Base-by-base conservation (phyloP, 2,329 filamentous ascomycete species). In the Botryotinia narcissicola region DNA sequence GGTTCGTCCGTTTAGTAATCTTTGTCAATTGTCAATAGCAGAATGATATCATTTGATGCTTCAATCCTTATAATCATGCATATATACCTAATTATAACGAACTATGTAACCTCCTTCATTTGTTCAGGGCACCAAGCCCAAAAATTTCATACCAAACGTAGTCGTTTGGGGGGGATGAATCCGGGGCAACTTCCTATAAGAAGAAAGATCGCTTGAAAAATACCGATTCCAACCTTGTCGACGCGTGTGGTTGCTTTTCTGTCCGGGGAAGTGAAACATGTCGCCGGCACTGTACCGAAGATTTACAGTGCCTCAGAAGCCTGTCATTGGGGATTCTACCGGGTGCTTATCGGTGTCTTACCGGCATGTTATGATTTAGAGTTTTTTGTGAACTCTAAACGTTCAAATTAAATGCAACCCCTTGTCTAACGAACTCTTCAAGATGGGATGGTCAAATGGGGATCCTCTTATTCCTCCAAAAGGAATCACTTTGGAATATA, bases 251-350 rank as follows among this genome's bases (percentile, higher is more conserved):
- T 32, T 18, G 4, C 8, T 4, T 57, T 57, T 42, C 29, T 59
- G 12, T 57, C 51, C 51, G 66, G 66, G 51, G 66, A 69, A 69
- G 37, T 68, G 64, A 68, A 69, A 69, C 66, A 42, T 20, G 14
- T 54, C 46, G 46, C 64, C 64, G 46, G 46, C 37, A 40, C 64
- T 69, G 29, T 42, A 57, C 66, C 66, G 66, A 59, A 14, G 48
- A 69, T 57, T 42, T 42, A 29, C 66, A 57, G 8, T 32, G 10
- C 48, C 40, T 68, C 51, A n/a, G 25, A 22, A 54, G 22, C 18
- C 5, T 37, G 51, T 57, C 35, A 37, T 57, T 37, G 35, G n/a
- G n/a, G n/a, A 25, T 57, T 40, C 9, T 12, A 25, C 18, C 66
- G 66, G 66, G 35, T 8, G 10, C 37, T 44, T 37, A 57, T 42